Conservation (phyloP, 2,329 filamentous ascomycete genomes). For the Aspergillus cejpii region DNA sequence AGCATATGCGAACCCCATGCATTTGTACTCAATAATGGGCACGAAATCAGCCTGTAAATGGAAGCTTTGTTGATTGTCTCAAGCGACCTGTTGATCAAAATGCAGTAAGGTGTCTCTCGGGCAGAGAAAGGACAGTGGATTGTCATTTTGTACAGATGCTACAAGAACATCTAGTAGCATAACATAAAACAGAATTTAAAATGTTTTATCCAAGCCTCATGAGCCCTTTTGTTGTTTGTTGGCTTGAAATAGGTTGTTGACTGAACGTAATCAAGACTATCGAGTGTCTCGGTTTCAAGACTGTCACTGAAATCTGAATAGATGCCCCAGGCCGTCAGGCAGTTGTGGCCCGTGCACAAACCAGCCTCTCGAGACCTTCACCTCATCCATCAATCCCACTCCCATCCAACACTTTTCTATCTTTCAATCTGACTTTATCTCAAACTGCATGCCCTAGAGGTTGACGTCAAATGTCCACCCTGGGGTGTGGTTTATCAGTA, state of each 20-base stretch:
- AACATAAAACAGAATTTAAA: not conserved
- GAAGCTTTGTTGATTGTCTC: not conserved
- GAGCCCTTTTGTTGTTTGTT: not conserved
- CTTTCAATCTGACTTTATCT: constrained; percentile 15
- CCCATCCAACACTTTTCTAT: constrained; percentile 16
- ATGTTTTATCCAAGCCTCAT: not conserved
- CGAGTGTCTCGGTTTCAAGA: no score
- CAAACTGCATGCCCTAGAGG: constrained; percentile 25
- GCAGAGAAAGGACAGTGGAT: not conserved
- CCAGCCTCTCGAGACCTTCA: constrained; percentile 20
- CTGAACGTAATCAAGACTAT: not conserved
- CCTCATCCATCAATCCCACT: constrained; percentile 15
- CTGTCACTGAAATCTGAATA: no score
- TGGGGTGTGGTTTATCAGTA: constrained; percentile 35
- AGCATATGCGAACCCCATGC: not conserved
- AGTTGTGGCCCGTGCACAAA: constrained; percentile 11
- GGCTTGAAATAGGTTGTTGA: not conserved
- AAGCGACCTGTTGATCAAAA: not conserved
- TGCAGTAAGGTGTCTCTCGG: not conserved
- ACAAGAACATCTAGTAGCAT: not conserved
- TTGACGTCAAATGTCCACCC: constrained; percentile 36
- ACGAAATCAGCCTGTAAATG: not conserved
- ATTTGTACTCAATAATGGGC: not conserved
- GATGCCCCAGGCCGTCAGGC: constrained; percentile 19
- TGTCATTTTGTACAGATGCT: not conserved